Evolutionary conservation across 2,329 filamentous ascomycete genomes (phyloP).

Genomic region (Phaeosphaeria sp.): DNA sequence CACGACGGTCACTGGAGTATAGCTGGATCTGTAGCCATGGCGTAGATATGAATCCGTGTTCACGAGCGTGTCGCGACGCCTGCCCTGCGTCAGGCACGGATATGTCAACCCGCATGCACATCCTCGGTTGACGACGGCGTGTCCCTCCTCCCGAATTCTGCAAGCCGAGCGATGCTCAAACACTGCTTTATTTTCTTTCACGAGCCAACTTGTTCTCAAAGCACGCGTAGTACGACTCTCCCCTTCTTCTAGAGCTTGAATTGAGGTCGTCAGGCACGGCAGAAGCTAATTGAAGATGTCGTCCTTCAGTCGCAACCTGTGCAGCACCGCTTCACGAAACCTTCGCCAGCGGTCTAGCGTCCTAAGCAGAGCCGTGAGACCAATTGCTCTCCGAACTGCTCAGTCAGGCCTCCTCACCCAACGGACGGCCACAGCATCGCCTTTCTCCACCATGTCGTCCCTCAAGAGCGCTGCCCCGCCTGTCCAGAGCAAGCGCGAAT

Average conservation of each 20-base stretch:
- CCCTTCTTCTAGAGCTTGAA: slow-evolving; percentile 36
- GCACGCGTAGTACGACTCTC: slow-evolving; percentile 44
- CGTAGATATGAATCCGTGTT: background rate
- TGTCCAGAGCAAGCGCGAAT: slow-evolving; percentile 57
- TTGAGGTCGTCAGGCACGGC: slow-evolving; percentile 39
- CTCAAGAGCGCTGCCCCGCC: slow-evolving; percentile 45
- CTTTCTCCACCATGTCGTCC: slow-evolving; percentile 48
- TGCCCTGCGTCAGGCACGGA: slow-evolving; percentile 1
- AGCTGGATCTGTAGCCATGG: background rate
- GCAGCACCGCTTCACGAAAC: slow-evolving; percentile 47
- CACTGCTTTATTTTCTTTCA: slow-evolving; percentile 27
- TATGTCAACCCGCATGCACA: slow-evolving; percentile 13
- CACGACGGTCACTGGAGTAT: background rate
- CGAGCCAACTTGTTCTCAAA: slow-evolving; percentile 26
- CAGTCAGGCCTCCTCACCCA: slow-evolving; percentile 29
- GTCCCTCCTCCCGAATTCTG: slow-evolving; percentile 30
- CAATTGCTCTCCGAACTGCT: slow-evolving; percentile 43
- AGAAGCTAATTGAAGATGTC: slow-evolving; percentile 51
- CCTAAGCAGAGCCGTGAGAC: slow-evolving; percentile 44
- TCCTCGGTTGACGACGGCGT: slow-evolving; percentile 44
- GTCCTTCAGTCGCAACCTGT: slow-evolving; percentile 52
- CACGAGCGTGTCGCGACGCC: background rate
- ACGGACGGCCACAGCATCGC: slow-evolving; percentile 30
- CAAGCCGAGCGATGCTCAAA: slow-evolving; percentile 31
- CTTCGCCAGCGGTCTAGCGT: slow-evolving; percentile 44